Evolutionary conservation across 1,284 basidiomycete genomes (phyloP).

Genomic region (Pseudozyma sp.): DNA sequence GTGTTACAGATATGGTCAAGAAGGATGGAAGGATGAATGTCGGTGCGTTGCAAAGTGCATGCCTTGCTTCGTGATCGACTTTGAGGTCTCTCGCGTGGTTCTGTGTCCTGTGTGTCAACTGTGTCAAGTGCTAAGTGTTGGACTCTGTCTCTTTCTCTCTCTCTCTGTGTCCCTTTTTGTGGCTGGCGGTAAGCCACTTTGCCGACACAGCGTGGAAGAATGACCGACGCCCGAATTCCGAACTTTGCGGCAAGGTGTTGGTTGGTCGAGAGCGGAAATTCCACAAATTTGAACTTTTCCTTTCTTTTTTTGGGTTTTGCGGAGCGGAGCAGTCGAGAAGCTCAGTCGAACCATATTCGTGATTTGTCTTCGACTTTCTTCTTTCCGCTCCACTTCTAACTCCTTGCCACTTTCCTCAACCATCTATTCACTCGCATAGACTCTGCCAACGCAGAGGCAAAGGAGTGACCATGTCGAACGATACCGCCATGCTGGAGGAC

Average conservation of each 20-base stretch:
- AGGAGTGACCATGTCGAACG: slow-evolving; percentile 20
- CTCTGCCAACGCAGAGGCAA: neutral
- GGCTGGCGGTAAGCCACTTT: no score
- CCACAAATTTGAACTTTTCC: slow-evolving; percentile 5
- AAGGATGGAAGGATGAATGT: neutral
- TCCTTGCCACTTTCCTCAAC: neutral
- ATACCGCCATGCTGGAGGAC: slow-evolving; percentile 28
- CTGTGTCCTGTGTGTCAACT: neutral
- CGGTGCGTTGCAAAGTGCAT: neutral
- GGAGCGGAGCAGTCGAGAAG: neutral
- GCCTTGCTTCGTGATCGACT: neutral
- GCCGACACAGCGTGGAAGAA: neutral
- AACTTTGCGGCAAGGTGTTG: slow-evolving; percentile 1
- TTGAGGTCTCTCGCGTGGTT: slow-evolving; percentile 1
- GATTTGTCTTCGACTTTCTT: neutral
- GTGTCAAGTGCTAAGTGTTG: no score
- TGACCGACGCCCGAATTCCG: slow-evolving; percentile 9
- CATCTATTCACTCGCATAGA: neutral
- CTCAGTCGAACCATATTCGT: neutral
- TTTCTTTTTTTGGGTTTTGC: neutral
- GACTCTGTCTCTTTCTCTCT: no score
- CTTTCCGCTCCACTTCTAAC: neutral
- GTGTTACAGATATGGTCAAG: neutral
- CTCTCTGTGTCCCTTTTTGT: no score
- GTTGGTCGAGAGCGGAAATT: slow-evolving; percentile 12